Conservation (phyloP, 495 filamentous ascomycete species). For the Penicillium ochrochloron region DNA sequence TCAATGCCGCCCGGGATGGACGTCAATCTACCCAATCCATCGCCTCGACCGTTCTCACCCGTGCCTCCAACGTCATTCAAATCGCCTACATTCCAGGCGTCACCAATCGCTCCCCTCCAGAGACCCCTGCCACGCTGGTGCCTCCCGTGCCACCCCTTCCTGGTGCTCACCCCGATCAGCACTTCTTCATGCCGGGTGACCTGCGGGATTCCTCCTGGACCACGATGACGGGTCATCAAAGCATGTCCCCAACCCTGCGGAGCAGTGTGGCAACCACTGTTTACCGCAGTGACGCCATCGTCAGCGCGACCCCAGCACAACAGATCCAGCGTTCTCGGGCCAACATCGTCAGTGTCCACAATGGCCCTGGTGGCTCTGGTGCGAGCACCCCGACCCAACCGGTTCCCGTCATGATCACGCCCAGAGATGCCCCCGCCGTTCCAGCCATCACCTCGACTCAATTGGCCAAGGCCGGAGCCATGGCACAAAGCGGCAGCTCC, state of each 20-base stretch:
- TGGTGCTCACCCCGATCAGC: conserved; percentile 74
- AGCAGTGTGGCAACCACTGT: conserved; percentile 90
- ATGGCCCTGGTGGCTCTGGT: conserved; percentile 36
- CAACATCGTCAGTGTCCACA: conserved; percentile 85
- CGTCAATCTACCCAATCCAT: conserved; percentile 90
- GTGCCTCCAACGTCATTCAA: conserved; percentile 97
- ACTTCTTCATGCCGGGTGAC: conserved; percentile 93
- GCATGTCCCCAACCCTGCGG: conserved; percentile 64
- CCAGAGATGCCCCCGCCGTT: conserved; percentile 54
- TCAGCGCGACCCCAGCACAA: conserved; percentile 79
- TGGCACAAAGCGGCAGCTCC: conserved; percentile 41
- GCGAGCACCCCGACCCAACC: conserved; percentile 24
- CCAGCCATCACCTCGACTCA: conserved; percentile 57
- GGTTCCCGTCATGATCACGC: conserved; percentile 35
- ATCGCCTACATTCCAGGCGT: conserved; percentile 99
- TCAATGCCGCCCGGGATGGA: conserved; percentile 72
- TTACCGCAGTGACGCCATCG: conserved; percentile 84
- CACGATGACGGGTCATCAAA: conserved; percentile 67
- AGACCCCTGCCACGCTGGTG: conserved; percentile 80
- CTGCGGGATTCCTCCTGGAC: conserved; percentile 86
- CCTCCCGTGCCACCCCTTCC: conserved; percentile 94
- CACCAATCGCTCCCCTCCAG: conserved; percentile 85
- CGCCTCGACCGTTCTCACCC: conserved; percentile 91
- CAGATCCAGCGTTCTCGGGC: conserved; percentile 84
- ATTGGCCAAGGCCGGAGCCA: conserved; percentile 47